A percentile compares a stretch with the other conserved stretches of the same genome.
phyloP scores from a whole-genome alignment of 2,329 filamentous ascomycete species.

The Verticillium nonalfalfae region DNA sequence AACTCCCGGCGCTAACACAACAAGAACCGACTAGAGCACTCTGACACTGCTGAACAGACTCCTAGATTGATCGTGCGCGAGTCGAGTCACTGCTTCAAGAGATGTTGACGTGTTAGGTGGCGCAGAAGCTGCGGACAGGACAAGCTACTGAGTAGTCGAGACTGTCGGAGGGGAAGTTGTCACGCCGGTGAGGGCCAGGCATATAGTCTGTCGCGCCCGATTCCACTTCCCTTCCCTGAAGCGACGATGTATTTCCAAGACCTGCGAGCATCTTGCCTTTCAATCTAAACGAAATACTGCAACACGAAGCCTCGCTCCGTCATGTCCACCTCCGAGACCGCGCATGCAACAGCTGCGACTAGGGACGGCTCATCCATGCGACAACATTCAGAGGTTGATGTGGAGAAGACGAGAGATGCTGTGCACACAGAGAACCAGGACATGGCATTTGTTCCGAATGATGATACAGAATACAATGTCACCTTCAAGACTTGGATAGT shows the following conservation, averaged over 20 bases:
- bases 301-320: neutral
- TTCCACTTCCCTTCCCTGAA: too few relatives aligned
- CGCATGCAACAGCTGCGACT: neutral
- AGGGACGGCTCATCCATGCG: neutral
- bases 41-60: neutral
- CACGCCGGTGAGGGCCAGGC: neutral
- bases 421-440: conserved; percentile 8
- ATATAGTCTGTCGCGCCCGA: neutral
- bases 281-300: too few relatives aligned
- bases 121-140: neutral
- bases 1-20: neutral
- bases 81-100: neutral
- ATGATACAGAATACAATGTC: conserved; percentile 27
- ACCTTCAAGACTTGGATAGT: conserved; percentile 33
- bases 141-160: neutral
- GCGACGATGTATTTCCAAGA: too few relatives aligned
- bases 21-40: neutral
- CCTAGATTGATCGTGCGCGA: neutral
- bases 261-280: too few relatives aligned
- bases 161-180: neutral
- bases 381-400: neutral
- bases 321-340: neutral
- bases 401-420: conserved; percentile 9
- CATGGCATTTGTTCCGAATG: conserved; percentile 17
- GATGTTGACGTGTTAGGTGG: neutral